phyloP scores from a whole-genome alignment of 371 early-diverging fungal genomes.

The Apophysomyces elegans region DNA sequence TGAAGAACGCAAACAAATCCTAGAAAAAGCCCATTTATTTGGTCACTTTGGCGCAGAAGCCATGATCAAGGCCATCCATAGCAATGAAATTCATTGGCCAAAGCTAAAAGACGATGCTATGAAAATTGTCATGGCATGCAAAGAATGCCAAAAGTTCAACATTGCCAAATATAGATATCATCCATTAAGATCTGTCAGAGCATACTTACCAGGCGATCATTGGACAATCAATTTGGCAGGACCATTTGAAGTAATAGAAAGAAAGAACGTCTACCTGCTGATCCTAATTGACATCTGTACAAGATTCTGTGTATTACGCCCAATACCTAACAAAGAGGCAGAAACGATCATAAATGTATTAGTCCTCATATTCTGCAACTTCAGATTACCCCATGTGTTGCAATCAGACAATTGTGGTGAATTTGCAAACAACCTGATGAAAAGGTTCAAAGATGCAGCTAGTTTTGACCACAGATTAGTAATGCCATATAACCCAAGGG shows the following conservation, averaged over 20 bases:
- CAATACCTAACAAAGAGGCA: no score
- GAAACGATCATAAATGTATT: no score
- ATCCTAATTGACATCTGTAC: no score
- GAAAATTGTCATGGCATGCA: constrained; percentile 18
- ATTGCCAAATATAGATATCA: constrained; percentile 20
- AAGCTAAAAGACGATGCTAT: constrained; percentile 22
- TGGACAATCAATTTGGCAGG: constrained; percentile 34
- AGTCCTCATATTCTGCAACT: no score
- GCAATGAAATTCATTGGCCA: constrained; percentile 21
- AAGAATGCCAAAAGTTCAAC: constrained; percentile 21
- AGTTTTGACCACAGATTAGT: no score
- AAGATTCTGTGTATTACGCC: no score
- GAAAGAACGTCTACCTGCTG: no score
- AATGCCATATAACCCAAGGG: no score
- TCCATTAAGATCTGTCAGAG: constrained; percentile 22
- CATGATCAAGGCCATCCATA: constrained; percentile 16
- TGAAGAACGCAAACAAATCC: constrained; percentile 13
- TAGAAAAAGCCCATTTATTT: constrained; percentile 19
- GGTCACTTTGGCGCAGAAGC: constrained; percentile 29
- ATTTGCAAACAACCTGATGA: no score
- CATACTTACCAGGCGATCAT: constrained; percentile 28
- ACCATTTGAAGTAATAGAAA: constrained; percentile 17
- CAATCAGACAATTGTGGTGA: no score
- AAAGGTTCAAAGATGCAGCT: no score
- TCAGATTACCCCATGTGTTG: no score